A percentile compares a stretch with the other conserved stretches of the same genome.
Conservation (phyloP, 768 basidiomycete genomes). For the Albatrellus ellisii region DNA sequence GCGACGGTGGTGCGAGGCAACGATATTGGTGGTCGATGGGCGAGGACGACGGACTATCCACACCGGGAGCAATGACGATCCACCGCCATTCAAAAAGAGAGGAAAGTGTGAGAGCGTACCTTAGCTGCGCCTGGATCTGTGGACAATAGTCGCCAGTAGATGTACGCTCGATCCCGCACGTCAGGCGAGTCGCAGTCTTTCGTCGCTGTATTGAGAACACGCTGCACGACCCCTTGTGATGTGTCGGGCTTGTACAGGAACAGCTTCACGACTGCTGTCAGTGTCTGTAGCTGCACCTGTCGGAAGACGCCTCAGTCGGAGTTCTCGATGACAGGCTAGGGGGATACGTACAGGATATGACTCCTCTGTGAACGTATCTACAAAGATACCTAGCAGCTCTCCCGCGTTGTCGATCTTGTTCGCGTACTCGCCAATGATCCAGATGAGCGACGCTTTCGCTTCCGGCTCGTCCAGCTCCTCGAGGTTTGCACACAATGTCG, state of each 20-base stretch:
- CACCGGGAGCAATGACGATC: neutral
- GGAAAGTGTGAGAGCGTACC: slow-evolving; percentile 28
- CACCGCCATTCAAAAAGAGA: neutral
- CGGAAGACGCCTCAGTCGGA: neutral
- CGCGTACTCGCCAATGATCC: slow-evolving; percentile 99
- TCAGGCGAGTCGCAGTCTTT: slow-evolving; percentile 97
- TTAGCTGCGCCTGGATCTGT: slow-evolving; percentile 95
- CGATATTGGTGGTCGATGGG: slow-evolving; percentile 85
- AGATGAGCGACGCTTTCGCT: slow-evolving; percentile 94
- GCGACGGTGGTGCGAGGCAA: slow-evolving; percentile 87
- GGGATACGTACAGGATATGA: slow-evolving; percentile 58
- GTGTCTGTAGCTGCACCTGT: slow-evolving; percentile 53
- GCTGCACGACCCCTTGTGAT: slow-evolving; percentile 85
- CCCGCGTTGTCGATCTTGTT: slow-evolving; percentile 76
- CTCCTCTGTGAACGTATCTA: slow-evolving; percentile 90
- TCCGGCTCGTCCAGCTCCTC: slow-evolving; percentile 98
- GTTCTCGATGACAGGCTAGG: neutral
- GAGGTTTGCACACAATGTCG: slow-evolving; percentile 85
- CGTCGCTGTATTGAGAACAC: slow-evolving; percentile 86
- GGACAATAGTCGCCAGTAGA: slow-evolving; percentile 92
- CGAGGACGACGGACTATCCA: slow-evolving; percentile 72
- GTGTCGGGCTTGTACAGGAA: slow-evolving; percentile 92
- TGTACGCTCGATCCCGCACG: slow-evolving; percentile 93
- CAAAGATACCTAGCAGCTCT: slow-evolving; percentile 80
- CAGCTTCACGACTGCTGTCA: slow-evolving; percentile 94